Percentiles rank a stretch among this genome's conserved stretches.
phyloP scores from a whole-genome alignment of 148 eudicot genomes.

The Amaranthus cruentus region DNA sequence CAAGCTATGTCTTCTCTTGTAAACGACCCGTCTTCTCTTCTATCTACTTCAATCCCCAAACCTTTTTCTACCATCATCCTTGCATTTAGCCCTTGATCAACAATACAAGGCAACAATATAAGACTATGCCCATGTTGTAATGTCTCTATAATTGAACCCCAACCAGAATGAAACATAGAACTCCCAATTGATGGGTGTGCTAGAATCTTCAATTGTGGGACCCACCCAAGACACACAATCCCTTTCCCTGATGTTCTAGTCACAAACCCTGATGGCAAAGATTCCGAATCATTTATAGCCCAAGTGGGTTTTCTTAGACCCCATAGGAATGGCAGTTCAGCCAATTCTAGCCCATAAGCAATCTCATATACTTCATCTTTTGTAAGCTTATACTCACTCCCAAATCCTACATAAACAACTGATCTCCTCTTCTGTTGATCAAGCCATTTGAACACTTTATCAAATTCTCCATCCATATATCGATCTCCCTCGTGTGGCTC shows the following conservation, averaged over 20 bases:
- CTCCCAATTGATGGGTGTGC: constrained; percentile 41
- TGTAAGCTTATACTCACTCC: constrained; percentile 36
- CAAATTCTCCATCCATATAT: constrained; percentile 11
- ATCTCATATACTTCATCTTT: constrained; percentile 36
- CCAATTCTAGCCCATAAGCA: constrained; percentile 36
- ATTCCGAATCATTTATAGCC: constrained; percentile 18
- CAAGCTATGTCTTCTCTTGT: constrained; percentile 31
- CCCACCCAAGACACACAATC: constrained; percentile 35
- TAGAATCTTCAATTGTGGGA: constrained; percentile 35
- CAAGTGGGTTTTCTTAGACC: constrained; percentile 31
- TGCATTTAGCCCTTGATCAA: constrained; percentile 37
- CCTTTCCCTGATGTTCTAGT: constrained; percentile 15
- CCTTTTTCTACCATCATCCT: constrained; percentile 38
- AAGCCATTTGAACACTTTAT: constrained; percentile 30
- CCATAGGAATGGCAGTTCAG: constrained; percentile 41
- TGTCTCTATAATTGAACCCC: constrained; percentile 38
- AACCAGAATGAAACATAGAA: constrained; percentile 35
- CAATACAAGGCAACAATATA: constrained; percentile 31
- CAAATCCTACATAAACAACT: constrained; percentile 38
- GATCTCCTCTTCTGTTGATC: constrained; percentile 24
- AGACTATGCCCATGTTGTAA: constrained; percentile 33
- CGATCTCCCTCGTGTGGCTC: background rate
- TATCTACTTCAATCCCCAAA: constrained; percentile 34
- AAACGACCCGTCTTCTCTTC: constrained; percentile 41
- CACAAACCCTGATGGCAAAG: constrained; percentile 15